Conservation (phyloP, 2,329 filamentous ascomycete species). For the Exophiala oligosperma region DNA sequence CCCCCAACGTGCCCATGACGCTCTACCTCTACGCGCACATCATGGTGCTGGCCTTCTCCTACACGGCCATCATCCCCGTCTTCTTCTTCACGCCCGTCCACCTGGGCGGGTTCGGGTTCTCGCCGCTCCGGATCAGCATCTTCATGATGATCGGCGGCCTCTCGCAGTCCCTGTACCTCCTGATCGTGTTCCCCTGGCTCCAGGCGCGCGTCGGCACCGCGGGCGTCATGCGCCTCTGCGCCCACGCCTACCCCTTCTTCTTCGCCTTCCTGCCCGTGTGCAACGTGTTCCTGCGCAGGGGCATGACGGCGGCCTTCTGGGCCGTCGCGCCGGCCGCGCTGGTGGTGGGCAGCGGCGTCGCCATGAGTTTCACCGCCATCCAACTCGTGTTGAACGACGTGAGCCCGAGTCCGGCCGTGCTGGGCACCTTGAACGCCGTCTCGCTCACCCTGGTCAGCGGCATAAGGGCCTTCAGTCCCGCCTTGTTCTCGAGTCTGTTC, state of each 20-base stretch:
- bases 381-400: slow-evolving; percentile 76
- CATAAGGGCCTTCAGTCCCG: slow-evolving; percentile 66
- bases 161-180: slow-evolving; percentile 69
- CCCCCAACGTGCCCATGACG: slow-evolving; percentile 66
- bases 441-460: slow-evolving; percentile 62
- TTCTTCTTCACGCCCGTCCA: slow-evolving; percentile 64
- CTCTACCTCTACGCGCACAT: slow-evolving; percentile 66
- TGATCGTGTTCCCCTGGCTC: slow-evolving; percentile 67
- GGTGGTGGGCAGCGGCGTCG: slow-evolving; percentile 61
- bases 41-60: slow-evolving; percentile 69
- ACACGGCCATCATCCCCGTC: slow-evolving; percentile 69
- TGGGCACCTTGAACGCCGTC: slow-evolving; percentile 72
- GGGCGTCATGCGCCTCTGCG: slow-evolving; percentile 61
- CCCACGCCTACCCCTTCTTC: slow-evolving; percentile 62
- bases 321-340: slow-evolving; percentile 46
- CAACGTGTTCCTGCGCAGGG: slow-evolving; percentile 57
- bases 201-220: slow-evolving; percentile 68
- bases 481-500: slow-evolving; percentile 65
- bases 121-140: slow-evolving; percentile 62
- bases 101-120: slow-evolving; percentile 67
- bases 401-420: slow-evolving; percentile 61
- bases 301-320: slow-evolving; percentile 58
- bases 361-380: slow-evolving; percentile 67
- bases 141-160: slow-evolving; percentile 65
- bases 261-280: slow-evolving; percentile 56